A percentile compares a stretch with the other conserved stretches of the same genome.
Evolutionary conservation across 768 basidiomycete genomes (phyloP).

Genomic region (Fistulinella prunicolor): DNA sequence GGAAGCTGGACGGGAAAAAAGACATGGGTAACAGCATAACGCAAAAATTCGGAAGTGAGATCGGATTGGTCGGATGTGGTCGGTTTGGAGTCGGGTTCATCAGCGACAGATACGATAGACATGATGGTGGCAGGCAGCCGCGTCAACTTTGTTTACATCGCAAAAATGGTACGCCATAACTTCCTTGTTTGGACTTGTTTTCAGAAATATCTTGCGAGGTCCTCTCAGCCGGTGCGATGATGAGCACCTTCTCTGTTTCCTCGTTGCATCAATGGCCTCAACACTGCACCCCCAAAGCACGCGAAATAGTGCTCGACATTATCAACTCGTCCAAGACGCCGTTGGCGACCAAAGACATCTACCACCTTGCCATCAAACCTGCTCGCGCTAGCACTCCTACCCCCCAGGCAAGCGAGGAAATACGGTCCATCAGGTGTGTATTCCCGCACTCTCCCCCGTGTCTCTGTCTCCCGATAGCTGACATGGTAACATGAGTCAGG

Average conservation of each 20-base stretch:
- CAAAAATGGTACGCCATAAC: too few species aligned
- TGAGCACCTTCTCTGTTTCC: conserved; percentile 13
- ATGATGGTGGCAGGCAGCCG: too few species aligned
- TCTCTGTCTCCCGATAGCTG: not conserved
- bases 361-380: conserved; percentile 17
- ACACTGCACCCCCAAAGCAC: conserved; percentile 21
- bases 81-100: too few species aligned
- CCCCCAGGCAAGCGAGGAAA: conserved; percentile 43
- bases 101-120: too few species aligned
- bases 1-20: conserved; percentile 5
- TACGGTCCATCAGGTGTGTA: conserved; percentile 54
- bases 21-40: conserved; percentile 5
- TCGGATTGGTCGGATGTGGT: too few species aligned
- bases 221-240: too few species aligned
- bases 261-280: conserved; percentile 24
- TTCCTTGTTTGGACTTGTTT: too few species aligned
- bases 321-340: conserved; percentile 22
- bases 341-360: conserved; percentile 28
- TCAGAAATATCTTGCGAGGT: too few species aligned
- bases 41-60: too few species aligned
- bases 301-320: conserved; percentile 20
- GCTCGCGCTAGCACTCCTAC: conserved; percentile 24
- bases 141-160: too few species aligned
- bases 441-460: not conserved
- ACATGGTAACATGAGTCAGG: conserved; percentile 29